A percentile compares a stretch with the other conserved stretches of the same genome.
These are phyloP conservation scores for Helicocarpus griseus DNA, from an alignment of 2,329 filamentous ascomycete genomes.

Conservation along the genomic window DNA sequence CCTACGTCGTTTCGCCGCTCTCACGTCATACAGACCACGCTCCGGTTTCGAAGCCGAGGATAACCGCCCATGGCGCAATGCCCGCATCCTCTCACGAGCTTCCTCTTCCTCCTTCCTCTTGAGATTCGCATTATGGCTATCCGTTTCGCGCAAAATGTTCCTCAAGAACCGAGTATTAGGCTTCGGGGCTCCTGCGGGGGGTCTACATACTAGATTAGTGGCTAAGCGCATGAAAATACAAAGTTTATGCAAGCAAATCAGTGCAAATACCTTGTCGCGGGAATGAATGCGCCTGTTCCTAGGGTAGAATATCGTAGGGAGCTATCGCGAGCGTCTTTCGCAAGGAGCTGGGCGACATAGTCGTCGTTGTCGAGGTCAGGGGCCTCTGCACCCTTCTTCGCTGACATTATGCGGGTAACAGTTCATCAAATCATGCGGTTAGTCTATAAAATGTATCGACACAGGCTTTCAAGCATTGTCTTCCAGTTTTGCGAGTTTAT, in stretches of 20 bases:
- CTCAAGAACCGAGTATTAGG: slow-evolving; percentile 86
- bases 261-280: slow-evolving; percentile 37
- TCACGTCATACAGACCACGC: slow-evolving; percentile 14
- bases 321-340: slow-evolving; percentile 65
- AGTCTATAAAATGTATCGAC: background rate
- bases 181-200: slow-evolving; percentile 60
- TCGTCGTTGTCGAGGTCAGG: slow-evolving; percentile 47
- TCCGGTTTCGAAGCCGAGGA: slow-evolving; percentile 26
- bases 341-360: slow-evolving; percentile 69
- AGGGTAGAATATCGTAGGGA: slow-evolving; percentile 65
- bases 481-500: background rate
- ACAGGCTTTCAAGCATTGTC: too few species aligned
- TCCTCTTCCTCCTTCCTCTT: slow-evolving; percentile 77
- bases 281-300: slow-evolving; percentile 59
- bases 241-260: background rate
- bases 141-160: slow-evolving; percentile 79
- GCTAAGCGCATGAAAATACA: slow-evolving; percentile 1
- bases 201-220: slow-evolving; percentile 39
- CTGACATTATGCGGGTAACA: slow-evolving; percentile 4
- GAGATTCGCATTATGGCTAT: slow-evolving; percentile 79
- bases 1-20: slow-evolving; percentile 15
- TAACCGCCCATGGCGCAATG: slow-evolving; percentile 39
- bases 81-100: slow-evolving; percentile 58
- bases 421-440: background rate
- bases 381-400: background rate